These are phyloP conservation scores for Kalaharituber pfeilii DNA, from an alignment of 2,329 filamentous ascomycete species.

Conservation along the genomic window DNA sequence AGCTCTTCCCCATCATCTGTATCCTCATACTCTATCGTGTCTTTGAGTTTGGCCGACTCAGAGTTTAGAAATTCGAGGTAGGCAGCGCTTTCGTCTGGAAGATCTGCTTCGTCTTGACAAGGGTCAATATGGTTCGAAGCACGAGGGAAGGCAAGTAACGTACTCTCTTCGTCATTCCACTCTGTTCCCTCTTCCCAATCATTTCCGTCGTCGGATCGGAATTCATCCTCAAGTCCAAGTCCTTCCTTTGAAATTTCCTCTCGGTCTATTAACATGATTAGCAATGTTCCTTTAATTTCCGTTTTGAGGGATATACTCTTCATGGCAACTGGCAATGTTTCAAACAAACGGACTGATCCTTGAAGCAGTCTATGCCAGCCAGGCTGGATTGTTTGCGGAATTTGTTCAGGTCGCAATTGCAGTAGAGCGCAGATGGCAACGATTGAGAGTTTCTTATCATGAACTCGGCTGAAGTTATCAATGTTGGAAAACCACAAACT, in stretches of 20 bases:
- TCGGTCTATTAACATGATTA: constrained; percentile 46
- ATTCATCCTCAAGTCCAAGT: constrained; percentile 48
- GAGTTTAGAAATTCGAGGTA: constrained; percentile 94
- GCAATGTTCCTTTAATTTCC: constrained; percentile 5
- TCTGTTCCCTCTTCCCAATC: constrained; percentile 54
- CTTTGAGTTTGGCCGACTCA: constrained; percentile 40
- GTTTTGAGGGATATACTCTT: constrained; percentile 45
- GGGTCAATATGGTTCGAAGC: constrained; percentile 58
- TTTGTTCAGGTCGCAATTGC: constrained; percentile 58
- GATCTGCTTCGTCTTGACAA: constrained; percentile 44
- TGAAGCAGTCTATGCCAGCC: constrained; percentile 86
- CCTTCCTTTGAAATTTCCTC: constrained; percentile 87
- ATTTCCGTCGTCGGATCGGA: constrained; percentile 42
- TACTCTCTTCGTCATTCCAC: constrained; percentile 51
- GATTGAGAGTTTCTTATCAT: constrained; percentile 97
- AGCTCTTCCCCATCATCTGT: constrained; percentile 59
- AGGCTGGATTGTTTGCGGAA: constrained; percentile 80
- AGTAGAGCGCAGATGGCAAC: constrained; percentile 79
- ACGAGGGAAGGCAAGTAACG: not conserved
- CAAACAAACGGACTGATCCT: constrained; percentile 80
- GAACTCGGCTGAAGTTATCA: constrained; percentile 77
- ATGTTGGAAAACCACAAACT: constrained; percentile 96
- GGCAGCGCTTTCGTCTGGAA: constrained; percentile 74
- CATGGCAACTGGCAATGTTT: constrained; percentile 69
- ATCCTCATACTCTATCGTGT: constrained; percentile 2